Evolutionary conservation across 1,284 basidiomycete genomes (phyloP).

Genomic region (Xerocomus nothofagi): DNA sequence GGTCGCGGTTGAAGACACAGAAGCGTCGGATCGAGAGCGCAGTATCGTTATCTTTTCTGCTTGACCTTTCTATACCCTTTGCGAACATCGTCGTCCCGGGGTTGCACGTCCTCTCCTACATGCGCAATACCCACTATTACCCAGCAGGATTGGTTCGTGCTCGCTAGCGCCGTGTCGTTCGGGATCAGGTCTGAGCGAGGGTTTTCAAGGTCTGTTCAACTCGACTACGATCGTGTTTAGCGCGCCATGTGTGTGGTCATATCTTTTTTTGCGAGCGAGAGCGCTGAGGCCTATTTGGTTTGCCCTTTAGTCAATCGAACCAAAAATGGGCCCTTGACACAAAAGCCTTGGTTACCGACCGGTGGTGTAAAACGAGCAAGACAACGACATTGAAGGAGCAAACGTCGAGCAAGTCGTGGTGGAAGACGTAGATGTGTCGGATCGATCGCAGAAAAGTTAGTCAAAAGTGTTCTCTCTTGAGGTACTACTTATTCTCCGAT

Average conservation of each 20-base stretch:
- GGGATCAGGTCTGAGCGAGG: constrained; percentile 68
- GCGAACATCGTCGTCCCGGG: constrained; percentile 68
- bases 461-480: too few species aligned
- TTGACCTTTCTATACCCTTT: too few species aligned
- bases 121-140: constrained; percentile 64
- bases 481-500: too few species aligned
- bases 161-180: constrained; percentile 69
- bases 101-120: constrained; percentile 68
- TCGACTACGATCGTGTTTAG: constrained; percentile 75
- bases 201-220: constrained; percentile 71
- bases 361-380: constrained; percentile 13
- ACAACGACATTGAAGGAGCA: too few species aligned
- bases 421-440: constrained; percentile 6
- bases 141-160: constrained; percentile 79
- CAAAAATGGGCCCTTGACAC: too few species aligned
- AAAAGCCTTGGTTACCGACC: constrained; percentile 64
- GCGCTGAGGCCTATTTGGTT: constrained; percentile 27
- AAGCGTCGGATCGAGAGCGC: too few species aligned
- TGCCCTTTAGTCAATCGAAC: too few species aligned
- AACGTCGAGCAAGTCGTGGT: constrained; percentile 33
- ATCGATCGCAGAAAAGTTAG: constrained; percentile 1
- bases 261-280: too few species aligned
- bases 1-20: too few species aligned
- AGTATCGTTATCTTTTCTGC: too few species aligned
- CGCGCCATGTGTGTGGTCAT: constrained; percentile 67